phyloP scores from a whole-genome alignment of 164 flowering plant genomes.

The Kingdonia uniflora region DNA sequence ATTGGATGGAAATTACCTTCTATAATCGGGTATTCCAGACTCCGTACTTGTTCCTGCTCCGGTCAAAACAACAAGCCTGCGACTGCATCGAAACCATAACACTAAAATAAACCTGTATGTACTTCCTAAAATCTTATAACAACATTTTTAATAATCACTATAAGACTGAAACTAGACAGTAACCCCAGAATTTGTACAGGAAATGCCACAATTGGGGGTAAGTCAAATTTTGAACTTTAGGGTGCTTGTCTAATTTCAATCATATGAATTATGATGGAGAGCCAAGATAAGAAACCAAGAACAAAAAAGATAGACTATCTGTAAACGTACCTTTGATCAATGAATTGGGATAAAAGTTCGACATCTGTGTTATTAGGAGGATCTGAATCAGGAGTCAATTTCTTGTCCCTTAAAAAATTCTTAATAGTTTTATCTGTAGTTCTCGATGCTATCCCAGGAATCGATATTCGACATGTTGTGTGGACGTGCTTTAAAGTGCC shows the following conservation, averaged over 20 bases:
- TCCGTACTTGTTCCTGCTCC: conserved; percentile 98
- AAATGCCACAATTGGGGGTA: too few species aligned
- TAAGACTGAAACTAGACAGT: too few species aligned
- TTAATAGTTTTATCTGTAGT: conserved; percentile 26
- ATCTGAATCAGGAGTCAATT: conserved; percentile 60
- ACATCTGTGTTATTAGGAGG: conserved; percentile 65
- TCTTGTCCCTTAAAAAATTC: conserved; percentile 38
- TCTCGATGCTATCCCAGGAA: conserved; percentile 29
- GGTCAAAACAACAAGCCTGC: conserved; percentile 69
- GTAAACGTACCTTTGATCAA: conserved; percentile 47
- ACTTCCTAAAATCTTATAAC: too few species aligned
- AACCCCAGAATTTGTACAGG: too few species aligned
- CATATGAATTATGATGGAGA: too few species aligned
- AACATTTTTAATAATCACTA: too few species aligned
- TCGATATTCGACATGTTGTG: conserved; percentile 34
- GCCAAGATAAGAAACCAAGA: too few species aligned
- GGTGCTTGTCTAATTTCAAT: too few species aligned
- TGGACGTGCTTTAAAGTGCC: conserved; percentile 31
- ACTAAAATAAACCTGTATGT: background rate
- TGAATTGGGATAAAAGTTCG: conserved; percentile 43
- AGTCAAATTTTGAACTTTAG: too few species aligned
- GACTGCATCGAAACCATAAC: conserved; percentile 32
- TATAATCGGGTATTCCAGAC: conserved; percentile 92
- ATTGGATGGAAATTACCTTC: conserved; percentile 46
- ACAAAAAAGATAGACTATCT: too few species aligned